Evolutionary conservation across 495 filamentous ascomycete genomes (phyloP).

Genomic region (Xylaria scruposa): DNA sequence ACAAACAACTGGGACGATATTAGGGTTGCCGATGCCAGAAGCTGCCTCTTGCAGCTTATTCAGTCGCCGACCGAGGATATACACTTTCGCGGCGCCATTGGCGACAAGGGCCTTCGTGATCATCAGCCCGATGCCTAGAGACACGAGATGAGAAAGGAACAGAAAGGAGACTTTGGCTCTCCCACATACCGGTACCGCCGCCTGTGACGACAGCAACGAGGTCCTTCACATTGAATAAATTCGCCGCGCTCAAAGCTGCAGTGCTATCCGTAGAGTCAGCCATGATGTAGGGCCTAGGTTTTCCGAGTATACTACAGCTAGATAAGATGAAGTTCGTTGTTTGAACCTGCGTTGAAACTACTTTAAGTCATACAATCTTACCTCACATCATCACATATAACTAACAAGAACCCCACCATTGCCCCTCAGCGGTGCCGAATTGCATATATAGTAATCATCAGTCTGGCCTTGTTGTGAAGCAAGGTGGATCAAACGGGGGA

Average conservation of each 20-base stretch:
- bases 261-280: conserved; percentile 3
- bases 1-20: conserved; percentile 63
- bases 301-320: neutral
- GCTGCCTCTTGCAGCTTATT: conserved; percentile 61
- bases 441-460: too few species aligned
- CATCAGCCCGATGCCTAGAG: conserved; percentile 69
- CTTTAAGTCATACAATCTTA: neutral
- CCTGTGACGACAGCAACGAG: conserved; percentile 70
- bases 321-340: neutral
- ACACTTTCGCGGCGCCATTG: conserved; percentile 72
- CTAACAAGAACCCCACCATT: neutral
- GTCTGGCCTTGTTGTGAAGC: neutral
- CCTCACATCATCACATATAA: neutral
- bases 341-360: neutral
- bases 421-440: neutral
- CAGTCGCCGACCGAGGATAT: conserved; percentile 72
- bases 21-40: conserved; percentile 42
- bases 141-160: conserved; percentile 7
- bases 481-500: neutral
- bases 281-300: conserved; percentile 4
- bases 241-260: conserved; percentile 41
- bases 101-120: conserved; percentile 68
- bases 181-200: conserved; percentile 61
- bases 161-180: neutral
- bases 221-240: conserved; percentile 64